Conservation (phyloP, 2,329 filamentous ascomycete genomes). For the Knoxdaviesia proteae region DNA sequence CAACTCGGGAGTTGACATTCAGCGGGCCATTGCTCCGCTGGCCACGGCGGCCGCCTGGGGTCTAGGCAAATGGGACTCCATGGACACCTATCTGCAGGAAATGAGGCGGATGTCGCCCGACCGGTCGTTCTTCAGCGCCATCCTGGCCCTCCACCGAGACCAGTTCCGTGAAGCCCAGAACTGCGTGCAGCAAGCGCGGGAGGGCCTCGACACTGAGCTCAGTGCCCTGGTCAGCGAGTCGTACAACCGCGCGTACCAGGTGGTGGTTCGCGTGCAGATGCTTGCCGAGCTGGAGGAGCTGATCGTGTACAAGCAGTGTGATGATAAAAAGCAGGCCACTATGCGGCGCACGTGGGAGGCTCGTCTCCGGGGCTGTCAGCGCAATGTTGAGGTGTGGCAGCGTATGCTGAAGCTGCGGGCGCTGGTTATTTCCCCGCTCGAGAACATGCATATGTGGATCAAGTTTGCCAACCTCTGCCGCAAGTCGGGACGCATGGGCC, state of each 20-base stretch:
- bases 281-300: constrained; percentile 95
- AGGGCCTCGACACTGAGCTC: constrained; percentile 86
- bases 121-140: constrained; percentile 91
- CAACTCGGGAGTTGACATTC: constrained; percentile 69
- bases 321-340: constrained; percentile 69
- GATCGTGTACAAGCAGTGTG: constrained; percentile 91
- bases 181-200: constrained; percentile 79
- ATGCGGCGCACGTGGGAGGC: constrained; percentile 94
- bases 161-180: constrained; percentile 80
- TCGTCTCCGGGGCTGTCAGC: constrained; percentile 80
- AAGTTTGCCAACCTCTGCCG: constrained; percentile 97
- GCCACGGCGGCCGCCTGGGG: constrained; percentile 95
- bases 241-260: constrained; percentile 90
- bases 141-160: constrained; percentile 83
- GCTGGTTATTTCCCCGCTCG: constrained; percentile 72
- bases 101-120: constrained; percentile 92
- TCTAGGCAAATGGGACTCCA: constrained; percentile 87
- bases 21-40: constrained; percentile 76
- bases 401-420: constrained; percentile 90
- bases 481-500: constrained; percentile 81
- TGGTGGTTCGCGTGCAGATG: constrained; percentile 98
- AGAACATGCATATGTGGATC: constrained; percentile 99
- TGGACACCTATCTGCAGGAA: constrained; percentile 90
- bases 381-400: constrained; percentile 96
- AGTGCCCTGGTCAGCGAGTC: constrained; percentile 95